Evolutionary conservation across 257 asterid species (phyloP), one percentile per base, ranked within the genome.

Genomic region (Echium plantagineum): DNA sequence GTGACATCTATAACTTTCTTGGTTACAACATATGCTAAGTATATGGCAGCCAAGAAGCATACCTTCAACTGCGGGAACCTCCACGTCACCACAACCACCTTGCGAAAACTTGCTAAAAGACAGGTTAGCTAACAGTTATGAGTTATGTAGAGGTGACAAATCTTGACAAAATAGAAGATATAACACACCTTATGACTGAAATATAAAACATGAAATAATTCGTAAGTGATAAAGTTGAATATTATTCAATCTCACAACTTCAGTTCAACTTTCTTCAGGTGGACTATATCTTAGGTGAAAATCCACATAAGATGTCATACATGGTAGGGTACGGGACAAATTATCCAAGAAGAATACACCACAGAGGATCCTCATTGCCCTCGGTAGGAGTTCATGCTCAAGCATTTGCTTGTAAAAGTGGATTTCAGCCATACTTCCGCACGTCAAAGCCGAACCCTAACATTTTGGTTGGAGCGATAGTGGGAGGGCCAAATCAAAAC

Each of bases 311-410:
- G 59, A 85, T 80, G 89, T 90, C 97, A 0, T 90, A 81, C 74
- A 90, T 90, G 97, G 97, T 87, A 17, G 97, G 96, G 10, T 87
- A 79, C 22, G 94, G 97, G 0, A 2, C 58, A 7, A 75, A 77
- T 16, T 90, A 78, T 60, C 97, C 97, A 0, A 63, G 77, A 72
- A 78, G 77, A 63, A 63, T 87, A 61, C 96, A 90, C 76, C 97
- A 90, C 68, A 77, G 97, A 52, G 94, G 87, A 0, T 83, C 97
- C 0, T 90, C 97, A 20, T 18, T 90, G 54, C 96, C 97, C 17
- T 83, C 97, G 0, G 3, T 55, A 13, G 9, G 70, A 1, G 21
- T 49, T 7, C 89, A 79, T 53, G 91, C 87, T 9, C 76, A 77
- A 18, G 63, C 85, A 7, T 68, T 81, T 13, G 87, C 82, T 6